Evolutionary conservation across 2,329 filamentous ascomycete genomes (phyloP).

Genomic region (Cadophora malorum): DNA sequence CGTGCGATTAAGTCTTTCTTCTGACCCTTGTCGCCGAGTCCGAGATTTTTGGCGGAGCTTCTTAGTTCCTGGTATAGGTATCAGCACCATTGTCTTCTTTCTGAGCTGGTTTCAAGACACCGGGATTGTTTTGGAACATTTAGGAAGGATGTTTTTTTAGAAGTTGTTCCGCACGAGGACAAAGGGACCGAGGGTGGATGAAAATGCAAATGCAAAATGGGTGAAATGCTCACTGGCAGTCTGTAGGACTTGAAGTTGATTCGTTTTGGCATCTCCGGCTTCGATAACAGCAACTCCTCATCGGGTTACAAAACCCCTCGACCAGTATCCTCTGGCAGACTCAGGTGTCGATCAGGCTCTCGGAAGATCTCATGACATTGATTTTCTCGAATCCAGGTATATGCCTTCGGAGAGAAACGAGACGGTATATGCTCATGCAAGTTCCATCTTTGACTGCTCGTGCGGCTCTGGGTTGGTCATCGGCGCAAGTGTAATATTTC

Average conservation of each 20-base stretch:
- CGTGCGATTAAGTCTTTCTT: conserved; percentile 17
- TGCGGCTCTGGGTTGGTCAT: background rate
- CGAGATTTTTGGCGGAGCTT: background rate
- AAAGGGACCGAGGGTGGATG: too few species aligned
- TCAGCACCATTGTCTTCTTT: background rate
- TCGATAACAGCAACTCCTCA: background rate
- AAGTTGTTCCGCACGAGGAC: too few species aligned
- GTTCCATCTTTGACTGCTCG: background rate
- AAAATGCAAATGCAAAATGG: background rate
- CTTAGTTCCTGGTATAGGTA: background rate
- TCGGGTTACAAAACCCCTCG: conserved; percentile 1
- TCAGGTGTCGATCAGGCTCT: background rate
- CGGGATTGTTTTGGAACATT: too few species aligned
- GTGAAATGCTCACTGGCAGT: background rate
- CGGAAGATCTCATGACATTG: background rate
- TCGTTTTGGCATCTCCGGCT: conserved; percentile 4
- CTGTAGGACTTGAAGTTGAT: background rate
- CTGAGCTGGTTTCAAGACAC: background rate
- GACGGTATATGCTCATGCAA: background rate
- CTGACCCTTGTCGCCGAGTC: background rate
- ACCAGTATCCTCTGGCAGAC: background rate
- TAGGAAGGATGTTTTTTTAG: too few species aligned
- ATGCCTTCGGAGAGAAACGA: background rate
- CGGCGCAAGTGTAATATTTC: background rate
- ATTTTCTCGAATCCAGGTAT: conserved; percentile 2